Evolutionary conservation across 2,329 filamentous ascomycete species (phyloP), one percentile per base, ranked within the genome.

Genomic region (Trichoderma polysporum): DNA sequence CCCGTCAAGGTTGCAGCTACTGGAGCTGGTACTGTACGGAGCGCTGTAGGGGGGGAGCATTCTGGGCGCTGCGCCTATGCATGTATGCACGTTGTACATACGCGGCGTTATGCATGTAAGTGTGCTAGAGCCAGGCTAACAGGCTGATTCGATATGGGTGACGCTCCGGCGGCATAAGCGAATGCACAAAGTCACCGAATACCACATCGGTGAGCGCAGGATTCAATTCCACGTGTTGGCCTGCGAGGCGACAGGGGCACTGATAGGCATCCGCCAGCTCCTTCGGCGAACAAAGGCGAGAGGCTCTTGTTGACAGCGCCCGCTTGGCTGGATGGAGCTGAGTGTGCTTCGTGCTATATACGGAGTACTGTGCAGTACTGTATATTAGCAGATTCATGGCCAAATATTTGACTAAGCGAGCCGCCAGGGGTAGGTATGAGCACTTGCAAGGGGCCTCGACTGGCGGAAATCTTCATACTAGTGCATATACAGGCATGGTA

Each of bases 121-220:
- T 63, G 37, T n/a, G 50, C 49, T 15, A 22, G 13, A 31, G 57
- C 41, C 19, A 25, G 29, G 41, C 41, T 49, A 35, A n/a, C 50
- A n/a, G 17, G 47, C 60, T 63, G 31, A 53, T 63, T 63, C 49
- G 60, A 29, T 19, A n/a, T n/a, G n/a, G 19, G 27, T 27, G 39
- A 13, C 31, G 5, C 13, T n/a, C 37, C 35, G 50, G 13, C 49
- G 37, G 50, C 27, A 50, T 37, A 50, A 60, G 57, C 57, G 57
- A 31, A 63, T 56, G 60, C 60, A 63, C 60, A 63, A 50, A 54
- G 50, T 39, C 60, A 47, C 33, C 60, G 49, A 39, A 63, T 63
- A 39, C 60, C 41, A 63, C 60, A 54, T 63, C 60, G 60, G 60
- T 63, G 60, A 63, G 50, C 13, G 47, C 19, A 50, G 41, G 58